Base-by-base conservation (phyloP, 805 yeast species). In the Wickerhamiella dianesei region DNA sequence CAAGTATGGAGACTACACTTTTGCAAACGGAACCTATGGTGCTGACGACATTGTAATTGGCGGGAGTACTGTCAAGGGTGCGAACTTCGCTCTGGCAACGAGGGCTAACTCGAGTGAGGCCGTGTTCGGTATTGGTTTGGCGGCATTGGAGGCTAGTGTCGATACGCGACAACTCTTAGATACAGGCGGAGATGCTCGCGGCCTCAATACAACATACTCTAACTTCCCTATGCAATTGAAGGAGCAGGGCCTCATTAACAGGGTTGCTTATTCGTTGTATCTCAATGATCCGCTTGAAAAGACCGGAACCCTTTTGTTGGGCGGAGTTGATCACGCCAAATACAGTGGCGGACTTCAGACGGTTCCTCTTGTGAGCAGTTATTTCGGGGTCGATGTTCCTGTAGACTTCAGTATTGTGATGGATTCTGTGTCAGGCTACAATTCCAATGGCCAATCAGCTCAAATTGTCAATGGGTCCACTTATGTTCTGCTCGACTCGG, bases 1-100 rank as follows among this genome's bases (percentile, higher is more conserved):
- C 37, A 35, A 43, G 16, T 64, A 64, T 50, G 66, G 70, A 19
- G 83, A 77, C 55, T 55, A 59, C 35, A 60, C 76, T 8, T 68
- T 59, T 50, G 81, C 80, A 4, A 54, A 57, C n/a, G 85, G 85
- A 16, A 53, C 53, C 14, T 77, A 74, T 71, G 87, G 80, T 18
- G 61, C 67, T 40, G 96, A 87, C 58, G 64, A 66, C 41, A 70
- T 87, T 5, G 51, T 56, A 1, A 56, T 84, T 47, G 76, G 77
- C 44, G 75, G 71, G 43, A 72, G 69, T 44, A 62, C 72, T n/a
- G 62, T 71, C 4, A 67, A 79, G 9, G 53, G 67, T 1, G 65
- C 82, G 25, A 75, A 85, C 6, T 74, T 88, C 62, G 96, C 94
- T 1, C 76, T 85, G 21, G 92, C 83, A 5, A 76, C 78, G 57